A percentile compares a stretch with the other conserved stretches of the same genome.
These are phyloP conservation scores for Annulohypoxylon truncatum DNA, from an alignment of 2,329 filamentous ascomycete genomes.

Conservation along the genomic window DNA sequence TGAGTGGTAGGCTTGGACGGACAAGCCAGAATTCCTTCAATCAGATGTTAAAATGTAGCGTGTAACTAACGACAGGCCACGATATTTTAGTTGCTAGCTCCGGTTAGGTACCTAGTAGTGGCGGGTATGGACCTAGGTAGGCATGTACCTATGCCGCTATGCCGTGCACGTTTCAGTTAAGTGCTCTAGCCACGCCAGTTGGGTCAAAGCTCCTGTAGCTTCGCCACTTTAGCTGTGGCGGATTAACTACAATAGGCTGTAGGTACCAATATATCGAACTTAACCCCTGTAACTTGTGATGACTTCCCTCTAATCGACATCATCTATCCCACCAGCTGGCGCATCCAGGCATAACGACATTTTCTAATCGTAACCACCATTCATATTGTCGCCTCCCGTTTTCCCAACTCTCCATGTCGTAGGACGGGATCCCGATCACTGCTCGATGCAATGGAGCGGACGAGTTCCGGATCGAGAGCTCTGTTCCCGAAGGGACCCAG, in stretches of 20 bases:
- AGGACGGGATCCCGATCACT: constrained; percentile 29
- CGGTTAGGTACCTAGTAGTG: not conserved
- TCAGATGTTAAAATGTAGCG: constrained; percentile 27
- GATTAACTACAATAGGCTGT: not conserved
- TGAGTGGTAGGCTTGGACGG: constrained; percentile 24
- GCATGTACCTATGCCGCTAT: not conserved
- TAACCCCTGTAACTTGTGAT: not conserved
- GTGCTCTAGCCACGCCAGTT: not conserved
- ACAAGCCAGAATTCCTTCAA: constrained; percentile 19
- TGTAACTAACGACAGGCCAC: constrained; percentile 13
- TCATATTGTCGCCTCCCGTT: not conserved
- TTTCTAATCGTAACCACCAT: constrained; percentile 6
- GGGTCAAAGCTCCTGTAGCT: not conserved
- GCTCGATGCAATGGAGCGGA: constrained; percentile 55
- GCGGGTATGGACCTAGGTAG: not conserved
- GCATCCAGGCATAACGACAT: constrained; percentile 12
- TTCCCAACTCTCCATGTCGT: constrained; percentile 38
- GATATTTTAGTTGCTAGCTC: constrained; percentile 13
- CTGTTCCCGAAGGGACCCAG: constrained; percentile 82
- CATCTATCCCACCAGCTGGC: constrained; percentile 5
- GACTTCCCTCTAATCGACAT: constrained; percentile 8
- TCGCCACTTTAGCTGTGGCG: constrained; percentile 2
- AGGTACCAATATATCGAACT: not conserved
- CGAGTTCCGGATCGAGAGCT: constrained; percentile 66
- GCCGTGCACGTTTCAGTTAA: constrained; percentile 2